Percentiles rank a stretch among this genome's conserved stretches.
Evolutionary conservation across 441 rosid species (phyloP).

Genomic region (Eruca vesicaria): DNA sequence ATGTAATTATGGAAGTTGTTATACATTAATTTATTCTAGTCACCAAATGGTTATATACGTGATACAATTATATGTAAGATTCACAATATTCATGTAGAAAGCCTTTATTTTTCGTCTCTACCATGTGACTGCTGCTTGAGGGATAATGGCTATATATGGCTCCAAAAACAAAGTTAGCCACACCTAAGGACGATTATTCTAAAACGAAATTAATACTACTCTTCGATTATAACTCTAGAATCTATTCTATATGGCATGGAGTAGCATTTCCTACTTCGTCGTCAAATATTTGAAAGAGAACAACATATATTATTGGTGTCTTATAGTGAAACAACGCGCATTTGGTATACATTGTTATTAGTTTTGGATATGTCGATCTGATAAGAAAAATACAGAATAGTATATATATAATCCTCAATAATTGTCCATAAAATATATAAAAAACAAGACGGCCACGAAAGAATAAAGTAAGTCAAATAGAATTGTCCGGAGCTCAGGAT

Average conservation of each 20-base stretch:
- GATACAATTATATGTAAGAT: not conserved
- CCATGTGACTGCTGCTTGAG: not conserved
- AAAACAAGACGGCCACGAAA: slow-evolving; percentile 28
- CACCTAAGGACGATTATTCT: not conserved
- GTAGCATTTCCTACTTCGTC: slow-evolving; percentile 4
- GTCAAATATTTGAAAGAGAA: not conserved
- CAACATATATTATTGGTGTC: not conserved
- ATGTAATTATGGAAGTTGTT: not conserved
- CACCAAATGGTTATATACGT: not conserved
- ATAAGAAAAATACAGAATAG: not conserved
- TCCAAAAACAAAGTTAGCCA: not conserved
- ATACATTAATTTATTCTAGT: no score
- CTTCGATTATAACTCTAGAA: slow-evolving; percentile 1
- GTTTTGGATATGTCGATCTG: not conserved
- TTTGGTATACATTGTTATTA: slow-evolving; percentile 1
- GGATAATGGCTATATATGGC: not conserved
- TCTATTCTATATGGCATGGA: no score
- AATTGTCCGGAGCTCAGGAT: slow-evolving; percentile 13
- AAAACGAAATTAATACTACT: not conserved
- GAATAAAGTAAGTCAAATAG: slow-evolving; percentile 24
- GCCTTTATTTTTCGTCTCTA: not conserved
- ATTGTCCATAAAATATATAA: slow-evolving; percentile 7
- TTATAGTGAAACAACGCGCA: not conserved
- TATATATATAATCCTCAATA: slow-evolving; percentile 4
- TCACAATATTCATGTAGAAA: not conserved